Conservation (phyloP, 2,329 filamentous ascomycete genomes). For the Acrodontium crateriforme region DNA sequence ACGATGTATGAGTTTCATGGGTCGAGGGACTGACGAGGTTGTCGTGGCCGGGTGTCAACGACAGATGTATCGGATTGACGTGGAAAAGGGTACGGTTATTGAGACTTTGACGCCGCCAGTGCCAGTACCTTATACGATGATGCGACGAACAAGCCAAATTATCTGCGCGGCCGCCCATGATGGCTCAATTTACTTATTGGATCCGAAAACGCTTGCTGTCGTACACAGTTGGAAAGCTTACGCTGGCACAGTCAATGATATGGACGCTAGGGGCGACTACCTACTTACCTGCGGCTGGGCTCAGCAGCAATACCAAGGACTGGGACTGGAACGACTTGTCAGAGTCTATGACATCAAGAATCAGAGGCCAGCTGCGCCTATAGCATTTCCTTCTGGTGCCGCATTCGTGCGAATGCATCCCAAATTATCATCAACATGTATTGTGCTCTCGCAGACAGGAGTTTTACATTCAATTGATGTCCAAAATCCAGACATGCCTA, state of each 20-base stretch:
- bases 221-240: slow-evolving; percentile 87
- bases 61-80: slow-evolving; percentile 64
- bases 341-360: slow-evolving; percentile 95
- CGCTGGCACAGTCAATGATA: slow-evolving; percentile 77
- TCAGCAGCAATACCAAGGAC: slow-evolving; percentile 60
- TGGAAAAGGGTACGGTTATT: slow-evolving; percentile 38
- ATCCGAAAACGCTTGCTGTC: slow-evolving; percentile 61
- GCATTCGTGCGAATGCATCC: slow-evolving; percentile 96
- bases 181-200: slow-evolving; percentile 75
- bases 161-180: slow-evolving; percentile 81
- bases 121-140: slow-evolving; percentile 62
- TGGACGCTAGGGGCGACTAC: slow-evolving; percentile 92
- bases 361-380: slow-evolving; percentile 71
- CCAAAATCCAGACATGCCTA: slow-evolving; percentile 81
- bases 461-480: slow-evolving; percentile 94
- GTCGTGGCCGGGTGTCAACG: slow-evolving; percentile 78
- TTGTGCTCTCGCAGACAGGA: slow-evolving; percentile 81
- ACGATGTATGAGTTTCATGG: slow-evolving; percentile 89
- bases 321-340: slow-evolving; percentile 81
- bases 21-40: slow-evolving; percentile 68
- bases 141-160: slow-evolving; percentile 74
- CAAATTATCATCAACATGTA: slow-evolving; percentile 84
- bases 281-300: slow-evolving; percentile 93
- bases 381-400: slow-evolving; percentile 82
- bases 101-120: slow-evolving; percentile 23